Conservation (phyloP, 1,139 yeast genomes). For the Protomyces arabidopsidicola region DNA sequence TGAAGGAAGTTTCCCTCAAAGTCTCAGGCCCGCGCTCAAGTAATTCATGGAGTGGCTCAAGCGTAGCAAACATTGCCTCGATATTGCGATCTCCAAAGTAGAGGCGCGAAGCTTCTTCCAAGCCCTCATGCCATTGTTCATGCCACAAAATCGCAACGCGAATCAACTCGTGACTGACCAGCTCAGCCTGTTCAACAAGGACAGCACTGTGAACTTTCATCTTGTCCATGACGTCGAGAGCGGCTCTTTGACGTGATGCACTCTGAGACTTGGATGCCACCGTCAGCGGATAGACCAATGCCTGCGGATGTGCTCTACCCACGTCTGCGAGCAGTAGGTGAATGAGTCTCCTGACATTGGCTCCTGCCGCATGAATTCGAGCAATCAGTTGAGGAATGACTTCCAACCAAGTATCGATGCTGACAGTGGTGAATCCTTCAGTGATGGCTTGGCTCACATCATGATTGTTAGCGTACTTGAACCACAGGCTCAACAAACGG, state of each 20-base stretch:
- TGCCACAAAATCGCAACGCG: constrained; percentile 96
- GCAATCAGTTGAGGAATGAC: constrained; percentile 94
- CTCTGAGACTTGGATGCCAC: constrained; percentile 96
- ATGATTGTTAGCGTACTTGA: constrained; percentile 86
- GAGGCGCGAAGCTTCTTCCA: constrained; percentile 91
- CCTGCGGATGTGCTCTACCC: constrained; percentile 96
- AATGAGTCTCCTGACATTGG: constrained; percentile 71
- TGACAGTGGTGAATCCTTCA: constrained; percentile 85
- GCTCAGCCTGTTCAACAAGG: constrained; percentile 85
- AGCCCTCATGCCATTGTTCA: constrained; percentile 96
- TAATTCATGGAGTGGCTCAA: constrained; percentile 83
- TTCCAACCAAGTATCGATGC: constrained; percentile 89
- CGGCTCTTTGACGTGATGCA: constrained; percentile 83
- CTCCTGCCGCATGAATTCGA: constrained; percentile 92
- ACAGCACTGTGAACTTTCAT: constrained; percentile 83
- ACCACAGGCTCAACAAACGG: constrained; percentile 87
- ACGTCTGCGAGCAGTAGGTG: constrained; percentile 77
- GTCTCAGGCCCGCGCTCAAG: constrained; percentile 87
- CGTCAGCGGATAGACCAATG: constrained; percentile 87
- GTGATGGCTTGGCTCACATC: constrained; percentile 89
- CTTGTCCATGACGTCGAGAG: constrained; percentile 81
- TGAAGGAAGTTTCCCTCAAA: constrained; percentile 85
- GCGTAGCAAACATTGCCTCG: constrained; percentile 85
- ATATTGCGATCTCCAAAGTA: constrained; percentile 94
- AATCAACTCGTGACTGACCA: constrained; percentile 89